Evolutionary conservation across 768 basidiomycete species (phyloP).

Genomic region (Gelatoporia subvermispora): DNA sequence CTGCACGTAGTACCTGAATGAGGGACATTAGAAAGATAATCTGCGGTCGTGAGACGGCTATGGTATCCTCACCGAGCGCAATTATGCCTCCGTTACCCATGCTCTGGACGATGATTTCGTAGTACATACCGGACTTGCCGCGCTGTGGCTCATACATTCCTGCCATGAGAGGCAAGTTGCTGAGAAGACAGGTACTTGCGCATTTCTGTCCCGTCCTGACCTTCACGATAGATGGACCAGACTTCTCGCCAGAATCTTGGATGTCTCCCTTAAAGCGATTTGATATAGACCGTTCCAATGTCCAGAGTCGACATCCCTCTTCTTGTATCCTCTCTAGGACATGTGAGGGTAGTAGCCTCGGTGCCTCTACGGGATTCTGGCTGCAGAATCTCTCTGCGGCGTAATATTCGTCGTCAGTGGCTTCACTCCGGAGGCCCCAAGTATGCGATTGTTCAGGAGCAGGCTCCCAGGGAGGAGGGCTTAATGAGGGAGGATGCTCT

Average conservation of each 20-base stretch:
- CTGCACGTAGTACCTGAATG: conserved; percentile 53
- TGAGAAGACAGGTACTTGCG: conserved; percentile 49
- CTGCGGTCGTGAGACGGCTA: neutral
- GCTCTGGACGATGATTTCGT: conserved; percentile 48
- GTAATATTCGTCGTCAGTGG: conserved; percentile 49
- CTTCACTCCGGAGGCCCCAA: conserved; percentile 52
- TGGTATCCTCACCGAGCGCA: conserved; percentile 44
- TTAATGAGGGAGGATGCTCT: neutral
- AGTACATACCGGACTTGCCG: conserved; percentile 56
- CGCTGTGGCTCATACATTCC: conserved; percentile 51
- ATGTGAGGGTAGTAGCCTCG: conserved; percentile 46
- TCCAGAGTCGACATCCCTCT: conserved; percentile 50
- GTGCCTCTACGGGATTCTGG: conserved; percentile 32
- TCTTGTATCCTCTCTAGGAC: conserved; percentile 46
- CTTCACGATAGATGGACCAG: conserved; percentile 27
- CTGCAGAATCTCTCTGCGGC: conserved; percentile 48
- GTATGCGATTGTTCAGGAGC: conserved; percentile 48
- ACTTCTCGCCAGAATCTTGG: conserved; percentile 26
- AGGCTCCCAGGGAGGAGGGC: conserved; percentile 54
- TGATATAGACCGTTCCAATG: conserved; percentile 36
- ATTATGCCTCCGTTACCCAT: conserved; percentile 50
- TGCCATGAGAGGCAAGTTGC: conserved; percentile 54
- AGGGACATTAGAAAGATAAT: neutral
- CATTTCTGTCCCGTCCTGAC: conserved; percentile 41
- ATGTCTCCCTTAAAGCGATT: conserved; percentile 44